Evolutionary conservation across 768 basidiomycete genomes (phyloP).

Genomic region (Crepidotus variabilis): DNA sequence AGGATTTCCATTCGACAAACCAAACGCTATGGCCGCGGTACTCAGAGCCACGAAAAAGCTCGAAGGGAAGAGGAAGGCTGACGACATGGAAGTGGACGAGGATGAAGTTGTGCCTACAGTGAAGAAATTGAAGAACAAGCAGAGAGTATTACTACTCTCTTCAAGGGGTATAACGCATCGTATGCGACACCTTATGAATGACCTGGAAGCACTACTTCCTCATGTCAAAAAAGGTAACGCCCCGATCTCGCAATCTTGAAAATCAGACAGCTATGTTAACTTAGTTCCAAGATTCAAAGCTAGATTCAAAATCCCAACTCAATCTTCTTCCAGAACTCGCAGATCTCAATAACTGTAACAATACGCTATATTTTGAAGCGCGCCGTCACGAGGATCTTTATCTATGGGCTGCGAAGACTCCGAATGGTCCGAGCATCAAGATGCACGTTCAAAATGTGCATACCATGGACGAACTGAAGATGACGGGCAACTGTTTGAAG

Average conservation of each 20-base stretch:
- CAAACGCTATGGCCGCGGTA: slow-evolving; percentile 53
- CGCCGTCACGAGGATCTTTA: slow-evolving; percentile 95
- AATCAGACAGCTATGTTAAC: background rate
- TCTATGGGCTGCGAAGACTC: slow-evolving; percentile 94
- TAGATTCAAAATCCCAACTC: slow-evolving; percentile 94
- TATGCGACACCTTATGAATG: slow-evolving; percentile 97
- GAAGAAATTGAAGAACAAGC: slow-evolving; percentile 82
- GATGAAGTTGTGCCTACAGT: slow-evolving; percentile 20
- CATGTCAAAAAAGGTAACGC: slow-evolving; percentile 92
- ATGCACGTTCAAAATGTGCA: slow-evolving; percentile 98
- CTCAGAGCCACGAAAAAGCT: slow-evolving; percentile 53
- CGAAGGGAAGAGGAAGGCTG: slow-evolving; percentile 58
- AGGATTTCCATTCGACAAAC: background rate
- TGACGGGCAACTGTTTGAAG: slow-evolving; percentile 98
- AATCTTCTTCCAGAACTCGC: slow-evolving; percentile 93
- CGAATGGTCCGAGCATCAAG: slow-evolving; percentile 96
- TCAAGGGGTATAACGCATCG: slow-evolving; percentile 94
- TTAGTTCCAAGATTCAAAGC: slow-evolving; percentile 74
- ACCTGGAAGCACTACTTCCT: slow-evolving; percentile 84
- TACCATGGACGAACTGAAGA: slow-evolving; percentile 99
- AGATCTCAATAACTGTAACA: slow-evolving; percentile 97
- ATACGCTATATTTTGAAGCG: slow-evolving; percentile 95
- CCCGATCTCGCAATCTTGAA: background rate
- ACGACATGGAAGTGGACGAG: slow-evolving; percentile 55
- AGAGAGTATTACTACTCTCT: slow-evolving; percentile 88